Evolutionary conservation across 345 rosid species (phyloP).

Genomic region (Psidium friedrichsthalianum): DNA sequence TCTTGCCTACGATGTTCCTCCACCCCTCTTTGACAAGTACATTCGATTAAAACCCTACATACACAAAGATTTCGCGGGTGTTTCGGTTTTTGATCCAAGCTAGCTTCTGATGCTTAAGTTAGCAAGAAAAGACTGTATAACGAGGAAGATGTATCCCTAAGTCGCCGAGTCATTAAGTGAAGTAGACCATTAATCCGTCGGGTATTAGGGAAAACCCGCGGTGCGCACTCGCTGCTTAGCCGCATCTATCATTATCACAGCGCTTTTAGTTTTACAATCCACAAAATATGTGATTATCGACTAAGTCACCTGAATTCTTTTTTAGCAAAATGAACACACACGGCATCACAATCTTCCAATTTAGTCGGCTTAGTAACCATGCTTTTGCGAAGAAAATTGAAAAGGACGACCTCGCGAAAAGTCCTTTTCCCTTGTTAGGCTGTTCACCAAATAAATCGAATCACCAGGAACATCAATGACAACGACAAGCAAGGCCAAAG

Average conservation of each 20-base stretch:
- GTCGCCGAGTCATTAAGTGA: neutral
- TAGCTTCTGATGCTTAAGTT: neutral
- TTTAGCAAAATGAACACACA: neutral
- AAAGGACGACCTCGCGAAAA: neutral
- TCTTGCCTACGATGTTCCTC: neutral
- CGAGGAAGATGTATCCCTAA: neutral
- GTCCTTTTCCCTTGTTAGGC: neutral
- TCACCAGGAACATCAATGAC: neutral
- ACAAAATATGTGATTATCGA: neutral
- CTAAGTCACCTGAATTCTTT: neutral
- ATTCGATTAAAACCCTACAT: neutral
- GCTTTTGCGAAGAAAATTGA: neutral
- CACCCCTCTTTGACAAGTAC: neutral
- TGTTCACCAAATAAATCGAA: neutral
- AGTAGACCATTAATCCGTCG: neutral
- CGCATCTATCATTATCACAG: neutral
- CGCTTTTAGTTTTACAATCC: neutral
- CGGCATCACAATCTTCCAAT: neutral
- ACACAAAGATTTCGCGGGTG: neutral
- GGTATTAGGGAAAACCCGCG: accelerated
- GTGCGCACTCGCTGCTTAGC: neutral
- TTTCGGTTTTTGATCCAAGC: neutral
- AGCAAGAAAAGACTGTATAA: neutral
- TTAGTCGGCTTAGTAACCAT: neutral
- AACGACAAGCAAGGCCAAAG: neutral